Base-by-base conservation (phyloP, 2,329 filamentous ascomycete species). In the Aspergillus tubingensis region DNA sequence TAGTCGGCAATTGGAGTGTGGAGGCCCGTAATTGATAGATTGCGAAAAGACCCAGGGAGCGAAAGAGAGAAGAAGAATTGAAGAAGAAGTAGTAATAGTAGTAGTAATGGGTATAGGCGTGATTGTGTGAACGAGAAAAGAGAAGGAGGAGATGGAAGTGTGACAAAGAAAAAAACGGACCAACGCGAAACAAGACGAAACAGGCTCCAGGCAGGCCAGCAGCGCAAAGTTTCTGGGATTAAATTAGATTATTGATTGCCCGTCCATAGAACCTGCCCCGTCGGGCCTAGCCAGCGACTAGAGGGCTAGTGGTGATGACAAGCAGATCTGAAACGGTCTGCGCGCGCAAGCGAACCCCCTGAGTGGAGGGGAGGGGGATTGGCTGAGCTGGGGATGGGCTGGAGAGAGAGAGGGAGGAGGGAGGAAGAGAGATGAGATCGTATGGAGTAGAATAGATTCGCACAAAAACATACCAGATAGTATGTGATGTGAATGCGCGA, bases 121-220 rank as follows among this genome's bases (percentile, higher is more conserved):
- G 49, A 43, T 25, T 17, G 54, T 49, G 36, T 21, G 47, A 54
- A 48, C 41, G 38, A 44, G 51, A 21, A 54, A 54, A 44, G 17
- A 50, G 51, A 57, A 49, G 47, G 41, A 60, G 41, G 41, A 19
- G 39, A 38, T 49, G 19, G 48, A 52, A 48, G 38, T 38, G 51
- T 47, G 59, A 63, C 56, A 49, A 63, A 58, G 58, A 52, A 59
- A 63, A 32, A 63, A 43, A 54, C 50, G 38, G 52, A 25, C 52
- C 23, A 54, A 54, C 41, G 53, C 53, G 43, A 55, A 47, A 30
- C 53, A 43, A 27, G 39, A 44, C 43, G 53, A 55, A 55, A 55
- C 53, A 44, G 53, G 39, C 53, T 47, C 38, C 53, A 55, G 53
- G 53, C 53, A 32, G 44, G 53, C 51, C 38, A 41, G 38, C 51